Evolutionary conservation across 495 filamentous ascomycete species (phyloP), one percentile per base, ranked within the genome.

Genomic region (Sporormia fimetaria): DNA sequence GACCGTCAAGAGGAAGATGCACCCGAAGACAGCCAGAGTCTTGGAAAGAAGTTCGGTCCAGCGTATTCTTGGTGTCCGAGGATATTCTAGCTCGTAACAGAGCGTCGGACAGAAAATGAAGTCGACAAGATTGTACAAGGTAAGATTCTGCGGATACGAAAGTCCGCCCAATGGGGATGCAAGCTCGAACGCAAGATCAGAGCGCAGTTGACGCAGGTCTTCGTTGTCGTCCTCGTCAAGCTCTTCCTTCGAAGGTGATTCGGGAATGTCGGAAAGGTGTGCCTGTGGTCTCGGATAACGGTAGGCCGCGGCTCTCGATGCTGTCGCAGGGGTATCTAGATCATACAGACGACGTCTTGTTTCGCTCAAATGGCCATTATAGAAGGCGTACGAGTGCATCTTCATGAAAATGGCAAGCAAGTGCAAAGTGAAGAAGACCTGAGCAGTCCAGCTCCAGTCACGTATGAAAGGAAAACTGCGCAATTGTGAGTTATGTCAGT

Each of bases 81-180:
- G 90, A 63, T 96, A 98, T 52, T 95, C 92, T 27, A 98, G 68
- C 62, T 98, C 90, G 61, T 98, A 98, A 65, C 90, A 98, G 20
- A 98, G 70, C 1, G 90, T 98, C 7, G 90, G 90, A 52, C 90
- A 98, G 55, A 87, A 75, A 10, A 94, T 63, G 59, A 78, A 98
- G 63, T 98, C 90, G 22, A 73, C 44, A 56, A 84, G 95, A 62
- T 98, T 98, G 21, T 53, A 48, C 49, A 76, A 63, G 1, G 83
- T 84, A 7, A 98, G 71, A 55, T 98, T 98, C 40, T 80, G 64
- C 0, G 90, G 90, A 58, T 98, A 98, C 0, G 83, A 92, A 42
- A 92, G 74, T 47, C 77, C 78, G 32, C 90, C 92, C 20, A 93
- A 68, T 4, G 90, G 87, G 4, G 84, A 88, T 4, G 80, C 92